A percentile compares a stretch with the other conserved stretches of the same genome.
phyloP scores from a whole-genome alignment of 306 rosid genomes.

The Rosa chinensis region DNA sequence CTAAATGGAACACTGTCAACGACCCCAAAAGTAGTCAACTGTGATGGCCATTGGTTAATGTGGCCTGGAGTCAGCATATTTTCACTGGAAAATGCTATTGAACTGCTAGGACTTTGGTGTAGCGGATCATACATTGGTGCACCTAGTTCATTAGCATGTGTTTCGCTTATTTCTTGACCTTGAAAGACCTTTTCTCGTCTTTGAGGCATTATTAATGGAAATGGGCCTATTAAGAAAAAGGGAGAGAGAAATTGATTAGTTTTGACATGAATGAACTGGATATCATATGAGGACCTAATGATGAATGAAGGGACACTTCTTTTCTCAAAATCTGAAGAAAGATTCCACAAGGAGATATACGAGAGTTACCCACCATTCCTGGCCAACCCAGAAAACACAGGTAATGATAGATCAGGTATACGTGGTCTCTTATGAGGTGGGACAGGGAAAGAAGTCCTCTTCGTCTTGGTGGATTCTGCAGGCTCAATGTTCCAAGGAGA shows the following conservation, averaged over 20 bases:
- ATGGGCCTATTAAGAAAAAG: slow-evolving; percentile 23
- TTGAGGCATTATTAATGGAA: slow-evolving; percentile 28
- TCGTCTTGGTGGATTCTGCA: slow-evolving; percentile 23
- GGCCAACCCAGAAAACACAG: slow-evolving; percentile 27
- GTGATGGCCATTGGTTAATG: slow-evolving; percentile 18
- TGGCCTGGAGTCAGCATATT: slow-evolving; percentile 28
- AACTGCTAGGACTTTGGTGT: slow-evolving; percentile 24
- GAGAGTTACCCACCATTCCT: slow-evolving; percentile 41
- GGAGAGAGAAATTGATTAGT: slow-evolving; percentile 18
- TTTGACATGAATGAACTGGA: background rate
- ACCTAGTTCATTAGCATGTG: slow-evolving; percentile 21
- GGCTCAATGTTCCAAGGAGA: slow-evolving; percentile 69
- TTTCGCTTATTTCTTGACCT: slow-evolving; percentile 51
- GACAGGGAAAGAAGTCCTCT: slow-evolving; percentile 12
- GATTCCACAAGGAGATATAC: background rate
- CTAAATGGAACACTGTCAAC: slow-evolving; percentile 22
- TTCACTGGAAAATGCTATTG: slow-evolving; percentile 29
- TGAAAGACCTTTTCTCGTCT: slow-evolving; percentile 47
- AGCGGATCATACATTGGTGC: slow-evolving; percentile 27
- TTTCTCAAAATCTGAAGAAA: slow-evolving; percentile 13
- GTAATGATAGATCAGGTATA: slow-evolving; percentile 20
- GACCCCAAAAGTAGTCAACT: background rate
- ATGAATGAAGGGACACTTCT: background rate
- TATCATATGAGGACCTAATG: background rate
- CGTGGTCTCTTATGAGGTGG: slow-evolving; percentile 36